Percentiles rank a stretch among this genome's conserved stretches.
phyloP scores from a whole-genome alignment of 75 land plant genomes.

The Adiantum capillusveneris region DNA sequence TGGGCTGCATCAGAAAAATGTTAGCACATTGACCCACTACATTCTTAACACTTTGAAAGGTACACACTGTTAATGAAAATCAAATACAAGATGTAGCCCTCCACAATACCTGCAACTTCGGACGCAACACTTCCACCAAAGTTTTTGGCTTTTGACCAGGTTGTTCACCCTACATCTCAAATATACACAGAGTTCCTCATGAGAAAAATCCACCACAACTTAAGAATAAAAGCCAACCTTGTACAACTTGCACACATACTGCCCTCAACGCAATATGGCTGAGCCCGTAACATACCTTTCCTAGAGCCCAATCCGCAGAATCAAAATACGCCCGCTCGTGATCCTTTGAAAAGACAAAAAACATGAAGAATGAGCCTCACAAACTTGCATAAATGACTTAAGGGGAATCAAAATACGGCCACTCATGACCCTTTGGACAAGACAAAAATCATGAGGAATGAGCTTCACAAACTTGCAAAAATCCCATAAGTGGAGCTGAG shows the following conservation, averaged over 20 bases:
- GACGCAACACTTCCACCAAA: constrained; percentile 66
- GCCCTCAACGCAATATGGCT: no score
- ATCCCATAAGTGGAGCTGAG: not conserved
- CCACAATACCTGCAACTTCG: constrained; percentile 75
- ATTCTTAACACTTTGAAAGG: no score
- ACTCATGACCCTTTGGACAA: constrained; percentile 69
- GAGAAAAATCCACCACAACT: not conserved
- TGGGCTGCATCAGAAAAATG: no score
- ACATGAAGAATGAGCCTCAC: constrained; percentile 3
- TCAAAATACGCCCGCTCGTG: constrained; percentile 92
- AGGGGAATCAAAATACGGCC: constrained; percentile 79
- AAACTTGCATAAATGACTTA: not conserved
- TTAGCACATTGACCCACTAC: no score
- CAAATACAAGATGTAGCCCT: not conserved
- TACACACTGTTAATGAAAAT: no score
- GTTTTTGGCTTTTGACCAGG: constrained; percentile 48
- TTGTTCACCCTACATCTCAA: not conserved
- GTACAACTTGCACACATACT: no score
- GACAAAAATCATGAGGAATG: constrained; percentile 5
- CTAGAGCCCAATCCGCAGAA: constrained; percentile 93
- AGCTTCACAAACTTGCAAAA: not conserved
- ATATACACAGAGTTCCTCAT: no score
- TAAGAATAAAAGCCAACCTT: no score
- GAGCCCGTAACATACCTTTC: constrained; percentile 37
- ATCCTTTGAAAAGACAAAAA: constrained; percentile 36